These are phyloP conservation scores for Groenewaldozyma tartarivorans DNA, from an alignment of 805 yeast genomes.

Conservation along the genomic window DNA sequence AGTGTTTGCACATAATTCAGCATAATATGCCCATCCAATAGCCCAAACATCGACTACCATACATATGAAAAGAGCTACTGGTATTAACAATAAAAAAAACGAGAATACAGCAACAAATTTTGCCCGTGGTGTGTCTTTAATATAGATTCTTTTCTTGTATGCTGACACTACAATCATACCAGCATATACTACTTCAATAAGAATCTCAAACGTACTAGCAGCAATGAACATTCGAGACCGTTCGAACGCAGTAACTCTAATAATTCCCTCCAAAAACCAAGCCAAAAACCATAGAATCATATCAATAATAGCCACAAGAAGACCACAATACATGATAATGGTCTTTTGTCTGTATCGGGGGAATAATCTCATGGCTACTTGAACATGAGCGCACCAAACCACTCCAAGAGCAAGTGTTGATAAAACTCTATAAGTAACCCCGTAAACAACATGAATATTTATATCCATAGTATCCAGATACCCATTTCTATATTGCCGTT, in stretches of 20 bases:
- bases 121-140: slow-evolving; percentile 36
- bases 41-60: slow-evolving; percentile 24
- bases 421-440: slow-evolving; percentile 31
- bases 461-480: slow-evolving; percentile 43
- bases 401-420: slow-evolving; percentile 35
- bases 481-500: slow-evolving; percentile 42
- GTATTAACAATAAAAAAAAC: slow-evolving; percentile 31
- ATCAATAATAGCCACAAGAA: slow-evolving; percentile 24
- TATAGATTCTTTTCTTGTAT: slow-evolving; percentile 34
- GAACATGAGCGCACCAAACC: slow-evolving; percentile 47
- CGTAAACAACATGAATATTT: slow-evolving; percentile 30
- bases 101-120: slow-evolving; percentile 33
- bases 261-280: slow-evolving; percentile 8
- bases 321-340: slow-evolving; percentile 27
- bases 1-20: slow-evolving; percentile 39
- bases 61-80: slow-evolving; percentile 26
- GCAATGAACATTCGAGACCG: neutral
- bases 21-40: slow-evolving; percentile 41
- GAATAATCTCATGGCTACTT: slow-evolving; percentile 36
- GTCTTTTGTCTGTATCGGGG: slow-evolving; percentile 27
- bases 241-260: neutral
- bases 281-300: slow-evolving; percentile 21
- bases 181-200: slow-evolving; percentile 26
- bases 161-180: slow-evolving; percentile 32
- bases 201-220: slow-evolving; percentile 19